These are phyloP conservation scores for Biscogniauxia marginata DNA, from an alignment of 2,329 filamentous ascomycete genomes.

Conservation along the genomic window DNA sequence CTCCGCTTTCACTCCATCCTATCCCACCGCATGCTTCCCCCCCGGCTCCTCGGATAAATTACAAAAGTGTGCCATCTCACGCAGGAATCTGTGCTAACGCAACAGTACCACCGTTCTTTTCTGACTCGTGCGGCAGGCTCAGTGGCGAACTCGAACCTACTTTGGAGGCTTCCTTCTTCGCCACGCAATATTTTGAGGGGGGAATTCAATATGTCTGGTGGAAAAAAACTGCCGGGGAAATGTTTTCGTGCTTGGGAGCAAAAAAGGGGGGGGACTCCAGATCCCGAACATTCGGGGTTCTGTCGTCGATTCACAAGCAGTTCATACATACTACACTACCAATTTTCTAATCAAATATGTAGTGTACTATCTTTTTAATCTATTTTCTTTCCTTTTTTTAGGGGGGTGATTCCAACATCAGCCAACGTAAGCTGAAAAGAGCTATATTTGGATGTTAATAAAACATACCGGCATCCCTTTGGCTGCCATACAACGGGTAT, in stretches of 20 bases:
- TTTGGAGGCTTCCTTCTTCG: not conserved
- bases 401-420: not conserved
- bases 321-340: too few relatives aligned
- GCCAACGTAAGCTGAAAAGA: not conserved
- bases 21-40: not conserved
- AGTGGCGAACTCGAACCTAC: not conserved
- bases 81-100: not conserved
- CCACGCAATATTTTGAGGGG: not conserved
- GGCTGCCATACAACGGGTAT: not conserved
- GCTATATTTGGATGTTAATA: not conserved
- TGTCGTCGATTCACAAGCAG: not conserved
- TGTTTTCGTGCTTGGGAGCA: not conserved
- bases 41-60: not conserved
- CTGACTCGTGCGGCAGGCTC: not conserved
- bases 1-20: not conserved
- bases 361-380: not conserved
- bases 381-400: not conserved
- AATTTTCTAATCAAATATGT: not conserved
- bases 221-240: too few relatives aligned
- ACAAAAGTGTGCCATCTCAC: not conserved
- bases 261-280: not conserved
- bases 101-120: not conserved
- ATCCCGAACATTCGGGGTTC: not conserved
- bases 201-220: too few relatives aligned
- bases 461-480: not conserved